phyloP scores from a whole-genome alignment of 2,329 filamentous ascomycete species.

The Penicillium paneum region DNA sequence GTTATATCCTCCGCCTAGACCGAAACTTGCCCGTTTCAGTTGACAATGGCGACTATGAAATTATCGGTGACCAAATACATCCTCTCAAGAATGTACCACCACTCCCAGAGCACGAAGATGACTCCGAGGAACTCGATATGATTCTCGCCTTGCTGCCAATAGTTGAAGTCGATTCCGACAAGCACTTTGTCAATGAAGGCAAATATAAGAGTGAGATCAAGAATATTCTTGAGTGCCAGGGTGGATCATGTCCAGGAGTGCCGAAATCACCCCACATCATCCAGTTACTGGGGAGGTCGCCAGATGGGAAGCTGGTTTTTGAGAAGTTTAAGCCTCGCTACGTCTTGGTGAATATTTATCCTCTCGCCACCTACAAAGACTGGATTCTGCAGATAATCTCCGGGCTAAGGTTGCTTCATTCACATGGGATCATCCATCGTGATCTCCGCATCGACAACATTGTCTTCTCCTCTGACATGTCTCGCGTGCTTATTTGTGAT shows the following conservation, averaged over 20 bases:
- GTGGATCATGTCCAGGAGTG: neutral
- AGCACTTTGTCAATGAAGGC: neutral
- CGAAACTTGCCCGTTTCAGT: neutral
- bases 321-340: neutral
- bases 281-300: neutral
- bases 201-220: slow-evolving; percentile 1
- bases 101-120: neutral
- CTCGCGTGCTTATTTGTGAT: neutral
- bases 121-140: neutral
- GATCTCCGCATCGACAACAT: neutral
- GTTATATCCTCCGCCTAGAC: neutral
- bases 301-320: neutral
- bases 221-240: neutral
- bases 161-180: neutral
- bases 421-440: neutral
- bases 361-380: neutral
- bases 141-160: neutral
- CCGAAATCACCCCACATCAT: neutral
- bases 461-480: neutral
- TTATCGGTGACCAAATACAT: neutral
- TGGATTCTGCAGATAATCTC: neutral
- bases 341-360: neutral
- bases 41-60: neutral
- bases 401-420: neutral
- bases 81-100: neutral